Evolutionary conservation across 2,329 filamentous ascomycete genomes (phyloP).

Genomic region (Diplodia sapinea): DNA sequence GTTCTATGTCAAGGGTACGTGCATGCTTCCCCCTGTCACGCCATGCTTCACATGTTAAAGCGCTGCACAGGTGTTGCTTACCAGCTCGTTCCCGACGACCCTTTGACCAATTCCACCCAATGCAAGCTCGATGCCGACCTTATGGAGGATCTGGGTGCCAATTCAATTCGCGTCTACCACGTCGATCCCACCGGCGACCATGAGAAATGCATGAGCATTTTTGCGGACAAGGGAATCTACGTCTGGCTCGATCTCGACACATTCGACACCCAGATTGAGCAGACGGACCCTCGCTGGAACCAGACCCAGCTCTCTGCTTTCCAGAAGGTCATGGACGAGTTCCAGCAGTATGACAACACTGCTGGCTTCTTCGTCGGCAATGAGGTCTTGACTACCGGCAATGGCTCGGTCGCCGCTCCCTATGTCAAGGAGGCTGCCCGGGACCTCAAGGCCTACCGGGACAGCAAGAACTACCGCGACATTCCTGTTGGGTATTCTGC

Average conservation of each 20-base stretch:
- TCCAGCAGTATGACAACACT: slow-evolving; percentile 77
- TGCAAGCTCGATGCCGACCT: slow-evolving; percentile 75
- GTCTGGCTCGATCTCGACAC: slow-evolving; percentile 83
- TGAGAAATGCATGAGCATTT: slow-evolving; percentile 78
- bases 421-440: slow-evolving; percentile 82
- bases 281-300: slow-evolving; percentile 73
- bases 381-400: slow-evolving; percentile 71
- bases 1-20: slow-evolving; percentile 79
- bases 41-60: neutral
- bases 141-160: slow-evolving; percentile 82
- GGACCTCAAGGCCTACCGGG: slow-evolving; percentile 82
- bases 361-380: slow-evolving; percentile 89
- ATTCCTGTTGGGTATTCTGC: slow-evolving; percentile 89
- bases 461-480: slow-evolving; percentile 75
- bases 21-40: slow-evolving; percentile 1
- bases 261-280: slow-evolving; percentile 66
- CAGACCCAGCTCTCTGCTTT: slow-evolving; percentile 72
- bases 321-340: slow-evolving; percentile 75
- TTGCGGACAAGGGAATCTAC: slow-evolving; percentile 82
- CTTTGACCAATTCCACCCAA: slow-evolving; percentile 75
- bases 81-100: slow-evolving; percentile 69
- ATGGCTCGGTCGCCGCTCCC: slow-evolving; percentile 70
- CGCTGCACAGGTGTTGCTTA: slow-evolving; percentile 5
- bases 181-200: slow-evolving; percentile 76
- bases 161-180: slow-evolving; percentile 87